Evolutionary conservation across 2,329 filamentous ascomycete genomes (phyloP).

Genomic region (Cercospora sp.): DNA sequence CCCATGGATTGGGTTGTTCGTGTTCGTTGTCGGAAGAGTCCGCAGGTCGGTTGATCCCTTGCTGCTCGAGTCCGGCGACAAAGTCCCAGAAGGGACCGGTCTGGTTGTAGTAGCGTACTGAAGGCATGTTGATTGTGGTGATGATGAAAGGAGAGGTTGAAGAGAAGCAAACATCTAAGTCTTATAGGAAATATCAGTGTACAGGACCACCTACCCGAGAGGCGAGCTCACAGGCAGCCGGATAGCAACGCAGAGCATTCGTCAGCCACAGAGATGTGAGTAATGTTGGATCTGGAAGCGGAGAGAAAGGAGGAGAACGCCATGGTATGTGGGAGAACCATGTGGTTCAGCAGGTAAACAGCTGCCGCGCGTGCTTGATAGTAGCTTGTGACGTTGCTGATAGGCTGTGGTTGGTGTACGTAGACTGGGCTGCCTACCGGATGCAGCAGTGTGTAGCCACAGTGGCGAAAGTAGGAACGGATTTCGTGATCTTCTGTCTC

Average conservation of each 20-base stretch:
- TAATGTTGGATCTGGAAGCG: constrained; percentile 2
- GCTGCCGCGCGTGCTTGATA: constrained; percentile 20
- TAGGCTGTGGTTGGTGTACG: constrained; percentile 24
- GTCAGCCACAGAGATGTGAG: constrained; percentile 16
- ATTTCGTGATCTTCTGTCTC: constrained; percentile 3
- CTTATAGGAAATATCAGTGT: constrained; percentile 12
- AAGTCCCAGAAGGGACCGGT: constrained; percentile 59
- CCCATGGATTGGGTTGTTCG: constrained; percentile 27
- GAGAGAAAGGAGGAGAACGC: constrained; percentile 16
- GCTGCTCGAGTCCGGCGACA: constrained; percentile 52
- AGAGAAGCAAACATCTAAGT: neutral
- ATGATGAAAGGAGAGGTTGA: constrained; percentile 13
- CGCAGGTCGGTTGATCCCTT: constrained; percentile 41
- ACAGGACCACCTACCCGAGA: constrained; percentile 17
- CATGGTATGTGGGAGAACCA: constrained; percentile 10
- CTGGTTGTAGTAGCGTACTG: constrained; percentile 55
- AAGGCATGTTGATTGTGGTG: constrained; percentile 49
- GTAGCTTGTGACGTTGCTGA: constrained; percentile 22
- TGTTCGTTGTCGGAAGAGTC: constrained; percentile 36
- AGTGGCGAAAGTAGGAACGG: constrained; percentile 10
- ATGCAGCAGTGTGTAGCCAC: constrained; percentile 16
- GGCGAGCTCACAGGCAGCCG: constrained; percentile 18
- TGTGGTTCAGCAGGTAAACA: constrained; percentile 14
- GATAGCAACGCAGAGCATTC: constrained; percentile 18
- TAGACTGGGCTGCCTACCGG: constrained; percentile 13